phyloP scores from a whole-genome alignment of 768 basidiomycete species.

The Mycena metata region DNA sequence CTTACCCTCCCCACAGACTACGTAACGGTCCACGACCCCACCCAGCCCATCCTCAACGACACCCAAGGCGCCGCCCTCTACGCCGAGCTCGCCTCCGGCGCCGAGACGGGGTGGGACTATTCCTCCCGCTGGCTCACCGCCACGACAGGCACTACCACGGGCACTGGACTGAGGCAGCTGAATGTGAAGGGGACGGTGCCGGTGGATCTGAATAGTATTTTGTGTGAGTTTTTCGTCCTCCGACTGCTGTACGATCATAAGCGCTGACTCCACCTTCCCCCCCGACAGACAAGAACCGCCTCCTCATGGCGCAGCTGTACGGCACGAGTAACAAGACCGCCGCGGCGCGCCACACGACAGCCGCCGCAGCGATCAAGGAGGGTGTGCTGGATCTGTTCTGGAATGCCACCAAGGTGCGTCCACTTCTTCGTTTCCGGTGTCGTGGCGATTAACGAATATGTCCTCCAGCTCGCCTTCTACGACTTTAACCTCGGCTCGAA shows the following conservation, averaged over 20 bases:
- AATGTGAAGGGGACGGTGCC: slow-evolving; percentile 80
- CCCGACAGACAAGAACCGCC: slow-evolving; percentile 70
- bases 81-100: slow-evolving; percentile 88
- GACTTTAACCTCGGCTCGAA: slow-evolving; percentile 87
- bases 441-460: neutral
- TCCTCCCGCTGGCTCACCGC: slow-evolving; percentile 64
- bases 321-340: slow-evolving; percentile 57
- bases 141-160: slow-evolving; percentile 31
- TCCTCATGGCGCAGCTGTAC: slow-evolving; percentile 74
- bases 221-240: slow-evolving; percentile 65
- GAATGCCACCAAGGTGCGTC: slow-evolving; percentile 73
- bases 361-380: slow-evolving; percentile 69
- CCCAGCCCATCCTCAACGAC: slow-evolving; percentile 68
- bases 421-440: neutral
- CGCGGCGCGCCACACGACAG: slow-evolving; percentile 63
- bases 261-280: neutral
- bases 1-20: slow-evolving; percentile 68
- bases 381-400: slow-evolving; percentile 91
- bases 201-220: slow-evolving; percentile 86
- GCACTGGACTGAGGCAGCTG: slow-evolving; percentile 71
- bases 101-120: slow-evolving; percentile 79
- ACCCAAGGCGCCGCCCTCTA: slow-evolving; percentile 76
- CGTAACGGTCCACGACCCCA: slow-evolving; percentile 77
- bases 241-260: neutral
- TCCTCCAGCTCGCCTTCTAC: slow-evolving; percentile 80